Conservation (phyloP, 1,284 basidiomycete genomes). For the Schizopora paradoxa region DNA sequence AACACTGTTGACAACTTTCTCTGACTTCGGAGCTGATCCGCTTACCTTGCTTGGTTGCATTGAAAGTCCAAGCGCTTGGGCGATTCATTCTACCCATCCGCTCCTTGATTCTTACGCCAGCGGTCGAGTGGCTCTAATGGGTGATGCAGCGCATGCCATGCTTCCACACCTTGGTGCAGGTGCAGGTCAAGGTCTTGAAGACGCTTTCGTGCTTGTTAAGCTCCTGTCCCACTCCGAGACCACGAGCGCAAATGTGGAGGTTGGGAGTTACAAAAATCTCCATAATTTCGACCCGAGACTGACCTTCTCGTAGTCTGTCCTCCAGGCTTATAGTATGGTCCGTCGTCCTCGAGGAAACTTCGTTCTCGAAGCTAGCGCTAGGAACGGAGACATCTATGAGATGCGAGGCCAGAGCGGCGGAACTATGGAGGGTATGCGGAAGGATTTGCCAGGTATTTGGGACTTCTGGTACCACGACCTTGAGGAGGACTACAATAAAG, state of each 20-base stretch:
- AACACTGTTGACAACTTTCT: constrained; percentile 42
- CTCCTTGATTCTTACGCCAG: constrained; percentile 43
- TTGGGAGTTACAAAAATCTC: constrained; percentile 25
- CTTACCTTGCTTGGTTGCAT: constrained; percentile 40
- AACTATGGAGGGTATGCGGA: constrained; percentile 18
- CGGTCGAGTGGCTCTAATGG: constrained; percentile 47
- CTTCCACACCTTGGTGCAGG: constrained; percentile 58
- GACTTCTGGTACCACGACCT: constrained; percentile 17
- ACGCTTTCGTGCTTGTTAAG: constrained; percentile 44
- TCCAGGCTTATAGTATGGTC: constrained; percentile 40
- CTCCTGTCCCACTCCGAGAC: constrained; percentile 45
- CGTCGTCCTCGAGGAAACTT: constrained; percentile 42
- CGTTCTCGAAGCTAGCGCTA: constrained; percentile 36
- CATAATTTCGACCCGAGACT: no score
- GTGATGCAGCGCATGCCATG: constrained; percentile 60
- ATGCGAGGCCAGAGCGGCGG: constrained; percentile 22
- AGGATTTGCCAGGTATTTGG: constrained; percentile 11
- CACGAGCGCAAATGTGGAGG: constrained; percentile 40
- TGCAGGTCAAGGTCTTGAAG: constrained; percentile 60
- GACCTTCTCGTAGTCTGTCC: constrained; percentile 9
- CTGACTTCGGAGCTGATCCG: constrained; percentile 46
- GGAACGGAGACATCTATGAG: constrained; percentile 32
- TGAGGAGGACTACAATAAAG: constrained; percentile 5
- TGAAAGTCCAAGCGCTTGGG: constrained; percentile 51
- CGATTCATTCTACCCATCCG: constrained; percentile 48